These are phyloP conservation scores for Castanopsis chinensis DNA, from an alignment of 306 rosid species.

Conservation along the genomic window DNA sequence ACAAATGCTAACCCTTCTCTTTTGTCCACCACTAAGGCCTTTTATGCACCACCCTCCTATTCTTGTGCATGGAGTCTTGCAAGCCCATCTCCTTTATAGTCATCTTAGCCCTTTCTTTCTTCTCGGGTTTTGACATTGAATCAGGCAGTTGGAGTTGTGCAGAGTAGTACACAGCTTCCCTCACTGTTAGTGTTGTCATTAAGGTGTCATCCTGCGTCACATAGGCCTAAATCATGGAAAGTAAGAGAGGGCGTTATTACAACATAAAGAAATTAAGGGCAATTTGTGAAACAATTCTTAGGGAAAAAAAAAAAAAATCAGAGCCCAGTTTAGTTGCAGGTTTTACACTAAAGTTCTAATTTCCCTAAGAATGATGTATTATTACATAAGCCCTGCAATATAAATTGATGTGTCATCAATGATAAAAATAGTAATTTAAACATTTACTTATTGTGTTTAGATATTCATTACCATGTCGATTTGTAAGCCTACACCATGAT, in stretches of 20 bases:
- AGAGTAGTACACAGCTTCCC: slow-evolving; percentile 55
- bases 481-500: no score
- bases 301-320: no score
- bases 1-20: slow-evolving; percentile 74
- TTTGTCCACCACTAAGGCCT: slow-evolving; percentile 70
- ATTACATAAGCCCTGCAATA: no score
- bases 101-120: slow-evolving; percentile 52
- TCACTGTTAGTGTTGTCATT: slow-evolving; percentile 49
- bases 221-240: slow-evolving; percentile 38
- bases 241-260: not conserved
- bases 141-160: slow-evolving; percentile 62
- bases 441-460: no score
- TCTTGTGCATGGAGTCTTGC: slow-evolving; percentile 49
- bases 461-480: no score
- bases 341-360: no score
- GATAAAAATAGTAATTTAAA: no score
- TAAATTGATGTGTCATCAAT: no score
- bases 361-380: no score
- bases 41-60: slow-evolving; percentile 57
- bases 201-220: slow-evolving; percentile 71
- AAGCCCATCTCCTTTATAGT: slow-evolving; percentile 66
- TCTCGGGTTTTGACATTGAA: slow-evolving; percentile 54
- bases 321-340: no score
- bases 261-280: not conserved
- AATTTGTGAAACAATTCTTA: no score